A percentile compares a stretch with the other conserved stretches of the same genome.
Evolutionary conservation across 2,329 filamentous ascomycete genomes (phyloP).

Genomic region (Hansfordia pulvinata): DNA sequence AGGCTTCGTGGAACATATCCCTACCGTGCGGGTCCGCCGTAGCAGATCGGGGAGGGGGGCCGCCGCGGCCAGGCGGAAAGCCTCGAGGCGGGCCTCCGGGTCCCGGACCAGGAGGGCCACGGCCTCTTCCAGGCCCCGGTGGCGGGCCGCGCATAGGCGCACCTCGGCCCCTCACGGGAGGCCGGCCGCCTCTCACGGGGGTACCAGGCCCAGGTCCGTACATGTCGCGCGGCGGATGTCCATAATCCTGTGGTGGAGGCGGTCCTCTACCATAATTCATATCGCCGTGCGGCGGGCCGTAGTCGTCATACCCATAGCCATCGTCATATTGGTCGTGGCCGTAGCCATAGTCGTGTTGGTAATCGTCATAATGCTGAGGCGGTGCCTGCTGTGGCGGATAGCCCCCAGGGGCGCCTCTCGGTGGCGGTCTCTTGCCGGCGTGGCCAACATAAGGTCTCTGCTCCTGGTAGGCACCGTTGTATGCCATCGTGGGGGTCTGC

Average conservation of each 20-base stretch:
- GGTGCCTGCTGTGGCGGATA: slow-evolving; percentile 6
- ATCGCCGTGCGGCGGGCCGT: slow-evolving; percentile 25
- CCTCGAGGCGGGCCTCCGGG: slow-evolving; percentile 23
- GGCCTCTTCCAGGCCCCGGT: slow-evolving; percentile 13
- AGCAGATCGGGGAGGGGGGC: slow-evolving; percentile 21
- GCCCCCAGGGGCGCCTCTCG: slow-evolving; percentile 13
- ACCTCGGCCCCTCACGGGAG: slow-evolving; percentile 28
- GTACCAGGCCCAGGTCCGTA: slow-evolving; percentile 24
- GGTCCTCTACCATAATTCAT: slow-evolving; percentile 29
- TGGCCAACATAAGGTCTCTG: slow-evolving; percentile 35
- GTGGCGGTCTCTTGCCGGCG: slow-evolving; percentile 24
- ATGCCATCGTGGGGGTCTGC: slow-evolving; percentile 27
- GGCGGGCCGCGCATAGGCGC: slow-evolving; percentile 22
- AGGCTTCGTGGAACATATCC: not conserved
- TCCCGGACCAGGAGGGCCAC: slow-evolving; percentile 16
- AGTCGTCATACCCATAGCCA: slow-evolving; percentile 26
- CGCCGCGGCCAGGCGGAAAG: too few species aligned
- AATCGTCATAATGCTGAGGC: slow-evolving; percentile 29
- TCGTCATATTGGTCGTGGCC: slow-evolving; percentile 28
- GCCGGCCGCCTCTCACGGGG: slow-evolving; percentile 24
- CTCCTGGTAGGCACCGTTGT: slow-evolving; percentile 31
- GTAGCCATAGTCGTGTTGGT: slow-evolving; percentile 30
- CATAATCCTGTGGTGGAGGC: slow-evolving; percentile 20
- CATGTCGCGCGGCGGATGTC: slow-evolving; percentile 28
- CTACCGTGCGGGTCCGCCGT: slow-evolving; percentile 22